A percentile compares a stretch with the other conserved stretches of the same genome.
phyloP scores from a whole-genome alignment of 1,284 basidiomycete species.

The Papiliotrema terrestris region DNA sequence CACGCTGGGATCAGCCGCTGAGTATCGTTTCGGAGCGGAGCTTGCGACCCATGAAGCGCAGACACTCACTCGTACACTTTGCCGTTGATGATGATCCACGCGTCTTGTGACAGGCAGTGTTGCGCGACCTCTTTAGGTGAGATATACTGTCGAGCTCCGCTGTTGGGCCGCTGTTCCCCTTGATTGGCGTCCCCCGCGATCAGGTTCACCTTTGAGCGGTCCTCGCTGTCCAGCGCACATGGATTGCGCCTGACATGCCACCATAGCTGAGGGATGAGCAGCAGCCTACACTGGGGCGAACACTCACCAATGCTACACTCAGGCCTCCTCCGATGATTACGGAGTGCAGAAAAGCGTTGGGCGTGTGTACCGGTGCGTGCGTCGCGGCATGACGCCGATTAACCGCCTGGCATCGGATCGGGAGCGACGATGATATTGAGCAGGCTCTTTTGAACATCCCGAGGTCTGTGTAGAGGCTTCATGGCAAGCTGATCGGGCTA shows the following conservation, averaged over 20 bases:
- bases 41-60: neutral
- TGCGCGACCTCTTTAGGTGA: constrained; percentile 22
- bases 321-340: too few species aligned
- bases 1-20: constrained; percentile 48
- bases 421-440: too few species aligned
- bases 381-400: too few species aligned
- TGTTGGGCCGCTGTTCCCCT: neutral
- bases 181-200: neutral
- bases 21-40: neutral
- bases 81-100: constrained; percentile 32
- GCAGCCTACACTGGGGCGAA: too few species aligned
- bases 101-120: constrained; percentile 26
- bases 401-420: too few species aligned
- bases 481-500: too few species aligned
- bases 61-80: constrained; percentile 33
- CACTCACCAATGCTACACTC: too few species aligned
- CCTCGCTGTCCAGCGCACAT: neutral
- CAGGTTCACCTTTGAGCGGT: neutral
- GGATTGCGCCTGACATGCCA: neutral
- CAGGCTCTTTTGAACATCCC: too few species aligned
- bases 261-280: neutral
- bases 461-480: too few species aligned
- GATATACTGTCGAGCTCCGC: constrained; percentile 10
- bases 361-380: too few species aligned
- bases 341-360: too few species aligned